Base-by-base conservation (phyloP, 2,329 filamentous ascomycete species). In the Penicillium janthinellum region DNA sequence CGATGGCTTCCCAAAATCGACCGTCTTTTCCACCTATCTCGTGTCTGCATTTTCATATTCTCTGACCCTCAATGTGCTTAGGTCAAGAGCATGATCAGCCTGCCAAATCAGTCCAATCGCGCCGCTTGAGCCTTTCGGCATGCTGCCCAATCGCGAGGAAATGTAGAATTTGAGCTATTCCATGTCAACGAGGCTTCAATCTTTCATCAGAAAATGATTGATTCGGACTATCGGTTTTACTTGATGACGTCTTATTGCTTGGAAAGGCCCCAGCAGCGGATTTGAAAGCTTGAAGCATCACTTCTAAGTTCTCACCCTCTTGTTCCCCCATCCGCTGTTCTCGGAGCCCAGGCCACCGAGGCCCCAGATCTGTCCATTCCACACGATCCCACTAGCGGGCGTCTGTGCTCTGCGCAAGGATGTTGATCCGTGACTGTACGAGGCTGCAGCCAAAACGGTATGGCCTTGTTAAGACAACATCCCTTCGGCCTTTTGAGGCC, bases 381-480 rank as follows among this genome's bases (percentile, higher is more conserved):
- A 59, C 53, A 54, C 56, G 53, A 60, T 56, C 61, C 57, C 49
- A 39, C 60, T 60, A 62, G 60, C 56, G 57, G 39, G 48, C 47
- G 62, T 67, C 67, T 68, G 67, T 69, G 67, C 65, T 59, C 59
- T 58, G 55, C 41, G 52, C 41, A 22, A 45, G 52, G 62, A 54
- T 64, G 61, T 57, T 60, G 63, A 68, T 68, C 66, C 48, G 48
- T 59, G 39, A 57, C 57, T 41, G 39, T 56, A 41, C 49, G 8
- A 58, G 58, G 51, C 8, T 57, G 58, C 47, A 54, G 59, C 61
- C 48, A 54, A 54, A 66, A 67, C 63, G 60, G 61, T 58, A 59
- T 51, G 60, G 60, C 60, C 41, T 67, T 64, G 62, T 62, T 58
- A 45, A 63, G 59, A 63, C 62, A 62, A 61, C 65, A 63, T 55